Evolutionary conservation across 208 protist genomes (phyloP), one percentile per base, ranked within the genome.

Genomic region (Jaenimonas drosophilae): DNA sequence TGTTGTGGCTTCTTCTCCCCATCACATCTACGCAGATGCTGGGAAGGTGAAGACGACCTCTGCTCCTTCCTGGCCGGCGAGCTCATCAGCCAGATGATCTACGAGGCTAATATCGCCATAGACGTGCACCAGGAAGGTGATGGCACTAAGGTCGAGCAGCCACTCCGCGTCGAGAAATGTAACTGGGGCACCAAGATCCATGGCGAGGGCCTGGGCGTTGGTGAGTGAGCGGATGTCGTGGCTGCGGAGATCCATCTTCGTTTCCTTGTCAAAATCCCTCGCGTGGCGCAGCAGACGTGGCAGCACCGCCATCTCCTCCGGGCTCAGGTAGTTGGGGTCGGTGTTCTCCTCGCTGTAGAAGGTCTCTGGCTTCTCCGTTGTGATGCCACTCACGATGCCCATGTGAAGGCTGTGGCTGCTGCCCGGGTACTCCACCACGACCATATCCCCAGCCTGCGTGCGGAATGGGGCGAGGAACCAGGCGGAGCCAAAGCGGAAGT

Each of bases 1-100:
- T n/a, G n/a, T n/a, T n/a, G n/a, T n/a, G n/a, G n/a, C n/a, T n/a
- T n/a, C n/a, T n/a, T n/a, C n/a, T n/a, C n/a, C n/a, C n/a, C n/a
- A n/a, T n/a, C n/a, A n/a, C n/a, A 34, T 9, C 31, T 34, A 16
- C 11, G 38, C 7, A 20, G n/a, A 26, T 11, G 69, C 60, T 14
- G 81, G 81, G 59, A 75, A 90, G 9, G 81, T 90, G 30, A 90
- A 90, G 23, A 90, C 81, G 0, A 90, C 81, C 62, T 90, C 81
- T 19, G 81, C 76, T 3, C 76, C 76, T 41, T 90, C 81, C 29
- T 66, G 45, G 6, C 60, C 29, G 5, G 76, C 76, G 30, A 90
- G 61, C 47, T 84, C 74, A 42, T 90, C 81, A 4, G 79, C 81
- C 2, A 90, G 70, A 25, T 62, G 56, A 41, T 90, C 74, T 0